Percentiles rank a stretch among this genome's conserved stretches.
These are phyloP conservation scores for Teratosphaeria gauchensis DNA, from an alignment of 2,329 filamentous ascomycete genomes.

Conservation along the genomic window DNA sequence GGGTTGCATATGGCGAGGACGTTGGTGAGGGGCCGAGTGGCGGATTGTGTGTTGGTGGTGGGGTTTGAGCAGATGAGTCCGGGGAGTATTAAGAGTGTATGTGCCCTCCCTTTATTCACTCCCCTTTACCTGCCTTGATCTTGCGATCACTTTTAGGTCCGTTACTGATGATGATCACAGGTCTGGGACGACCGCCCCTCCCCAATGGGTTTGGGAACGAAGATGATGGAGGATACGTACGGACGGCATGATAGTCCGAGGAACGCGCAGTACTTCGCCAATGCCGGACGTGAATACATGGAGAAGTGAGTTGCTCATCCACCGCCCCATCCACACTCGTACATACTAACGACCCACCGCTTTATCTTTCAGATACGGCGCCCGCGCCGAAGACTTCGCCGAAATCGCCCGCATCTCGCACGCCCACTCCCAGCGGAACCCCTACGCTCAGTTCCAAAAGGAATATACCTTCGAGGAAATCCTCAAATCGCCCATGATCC, in stretches of 20 bases:
- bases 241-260: constrained; percentile 16
- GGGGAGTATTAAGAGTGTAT: constrained; percentile 56
- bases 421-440: constrained; percentile 80
- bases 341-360: too few species aligned
- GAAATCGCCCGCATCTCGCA: constrained; percentile 93
- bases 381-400: constrained; percentile 74
- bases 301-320: constrained; percentile 51
- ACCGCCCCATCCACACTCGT: too few species aligned
- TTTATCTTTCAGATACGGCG: constrained; percentile 56
- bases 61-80: constrained; percentile 98
- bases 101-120: constrained; percentile 51
- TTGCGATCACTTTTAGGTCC: too few species aligned
- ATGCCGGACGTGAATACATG: constrained; percentile 91
- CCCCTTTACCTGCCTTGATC: constrained; percentile 23
- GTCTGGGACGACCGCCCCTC: constrained; percentile 56
- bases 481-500: constrained; percentile 64
- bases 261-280: constrained; percentile 73
- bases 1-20: constrained; percentile 76
- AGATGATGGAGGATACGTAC: constrained; percentile 43
- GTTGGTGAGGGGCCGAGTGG: constrained; percentile 67
- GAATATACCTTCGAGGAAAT: constrained; percentile 83
- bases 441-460: constrained; percentile 90
- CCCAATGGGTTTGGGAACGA: constrained; percentile 59
- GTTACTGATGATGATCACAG: neutral
- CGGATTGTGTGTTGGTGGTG: constrained; percentile 72